Evolutionary conservation across 345 rosid species (phyloP).

Genomic region (Gossypium herbaceum): DNA sequence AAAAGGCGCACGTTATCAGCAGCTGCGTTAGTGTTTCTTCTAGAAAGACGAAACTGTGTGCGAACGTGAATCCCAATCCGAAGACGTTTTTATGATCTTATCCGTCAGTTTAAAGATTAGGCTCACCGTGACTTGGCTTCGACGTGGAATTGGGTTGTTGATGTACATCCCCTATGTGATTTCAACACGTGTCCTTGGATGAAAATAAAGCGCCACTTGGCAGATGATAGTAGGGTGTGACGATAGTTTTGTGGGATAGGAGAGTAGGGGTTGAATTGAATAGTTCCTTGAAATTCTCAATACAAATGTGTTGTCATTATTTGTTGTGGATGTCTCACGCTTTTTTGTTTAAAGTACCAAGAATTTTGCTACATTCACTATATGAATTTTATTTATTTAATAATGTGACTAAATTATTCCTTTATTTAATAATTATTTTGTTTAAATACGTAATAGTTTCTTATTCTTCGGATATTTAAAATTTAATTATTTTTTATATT

Average conservation of each 20-base stretch:
- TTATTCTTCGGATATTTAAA: too few species aligned
- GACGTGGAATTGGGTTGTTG: not conserved
- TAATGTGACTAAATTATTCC: too few species aligned
- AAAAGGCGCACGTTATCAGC: too few species aligned
- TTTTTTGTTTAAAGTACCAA: not conserved
- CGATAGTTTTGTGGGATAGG: not conserved
- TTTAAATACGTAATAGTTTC: too few species aligned
- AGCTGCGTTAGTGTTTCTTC: not conserved
- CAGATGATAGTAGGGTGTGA: not conserved
- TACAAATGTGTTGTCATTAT: not conserved
- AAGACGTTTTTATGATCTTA: not conserved
- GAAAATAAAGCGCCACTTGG: not conserved
- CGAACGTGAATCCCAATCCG: not conserved
- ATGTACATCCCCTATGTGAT: not conserved
- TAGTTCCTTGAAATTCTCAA: not conserved
- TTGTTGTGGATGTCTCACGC: not conserved
- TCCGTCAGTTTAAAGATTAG: not conserved
- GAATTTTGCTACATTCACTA: not conserved
- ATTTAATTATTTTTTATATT: too few species aligned
- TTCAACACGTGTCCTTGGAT: not conserved
- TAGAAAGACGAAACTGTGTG: not conserved
- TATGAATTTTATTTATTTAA: too few species aligned
- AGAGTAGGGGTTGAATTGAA: not conserved
- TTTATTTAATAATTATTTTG: too few species aligned
- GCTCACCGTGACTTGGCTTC: not conserved